A percentile compares a stretch with the other conserved stretches of the same genome.
phyloP scores from a whole-genome alignment of 2,329 filamentous ascomycete genomes.

The Bisporella sp. region DNA sequence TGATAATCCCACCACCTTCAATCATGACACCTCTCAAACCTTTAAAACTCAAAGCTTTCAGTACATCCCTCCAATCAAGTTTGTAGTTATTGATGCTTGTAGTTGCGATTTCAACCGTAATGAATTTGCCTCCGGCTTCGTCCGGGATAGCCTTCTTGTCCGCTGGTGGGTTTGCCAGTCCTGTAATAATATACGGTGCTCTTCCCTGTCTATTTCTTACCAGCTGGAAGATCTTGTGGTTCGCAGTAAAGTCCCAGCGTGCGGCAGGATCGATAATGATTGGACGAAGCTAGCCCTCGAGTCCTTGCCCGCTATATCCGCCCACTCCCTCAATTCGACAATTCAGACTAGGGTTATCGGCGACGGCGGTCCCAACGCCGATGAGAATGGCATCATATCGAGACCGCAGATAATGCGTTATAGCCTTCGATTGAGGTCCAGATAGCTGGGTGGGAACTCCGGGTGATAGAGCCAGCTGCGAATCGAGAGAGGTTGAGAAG shows the following conservation, averaged over 20 bases:
- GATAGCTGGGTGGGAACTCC: constrained; percentile 77
- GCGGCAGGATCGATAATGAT: constrained; percentile 73
- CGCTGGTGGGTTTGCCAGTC: neutral
- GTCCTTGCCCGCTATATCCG: constrained; percentile 34
- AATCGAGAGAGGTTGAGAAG: constrained; percentile 86
- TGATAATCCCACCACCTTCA: constrained; percentile 76
- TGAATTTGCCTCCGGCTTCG: constrained; percentile 6
- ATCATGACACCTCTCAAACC: constrained; percentile 77
- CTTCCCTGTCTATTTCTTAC: constrained; percentile 8
- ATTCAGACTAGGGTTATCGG: constrained; percentile 81
- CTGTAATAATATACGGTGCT: constrained; percentile 59
- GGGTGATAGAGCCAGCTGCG: constrained; percentile 41
- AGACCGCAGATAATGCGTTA: constrained; percentile 86
- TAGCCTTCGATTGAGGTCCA: constrained; percentile 74
- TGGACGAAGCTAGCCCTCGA: constrained; percentile 65
- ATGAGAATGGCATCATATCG: constrained; percentile 79
- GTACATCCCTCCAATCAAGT: constrained; percentile 12
- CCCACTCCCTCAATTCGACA: constrained; percentile 54
- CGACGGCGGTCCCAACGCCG: constrained; percentile 75
- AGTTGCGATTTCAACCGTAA: constrained; percentile 3
- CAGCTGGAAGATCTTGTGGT: constrained; percentile 10
- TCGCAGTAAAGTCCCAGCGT: constrained; percentile 50
- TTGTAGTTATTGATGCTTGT: neutral
- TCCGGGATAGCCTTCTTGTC: constrained; percentile 1
- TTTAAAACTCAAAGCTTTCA: constrained; percentile 6